Evolutionary conservation across 1,139 yeast species (phyloP).

Genomic region (Protomyces gravidus): DNA sequence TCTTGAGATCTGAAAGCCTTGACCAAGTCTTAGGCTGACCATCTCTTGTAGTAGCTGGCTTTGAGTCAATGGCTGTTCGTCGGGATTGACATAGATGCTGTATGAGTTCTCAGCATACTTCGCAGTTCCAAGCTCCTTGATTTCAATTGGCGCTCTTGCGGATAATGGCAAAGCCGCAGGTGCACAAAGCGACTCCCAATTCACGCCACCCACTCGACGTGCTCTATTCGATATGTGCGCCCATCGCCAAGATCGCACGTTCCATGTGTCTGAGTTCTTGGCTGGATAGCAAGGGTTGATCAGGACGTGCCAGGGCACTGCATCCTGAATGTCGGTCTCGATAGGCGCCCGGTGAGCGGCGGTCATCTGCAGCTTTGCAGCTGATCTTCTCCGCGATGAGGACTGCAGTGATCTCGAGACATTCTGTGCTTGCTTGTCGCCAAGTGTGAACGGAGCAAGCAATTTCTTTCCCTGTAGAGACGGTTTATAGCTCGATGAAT

Average conservation of each 20-base stretch:
- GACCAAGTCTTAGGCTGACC: conserved; percentile 73
- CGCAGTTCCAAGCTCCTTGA: conserved; percentile 51
- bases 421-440: background rate
- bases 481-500: background rate
- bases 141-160: conserved; percentile 69
- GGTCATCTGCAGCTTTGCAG: background rate
- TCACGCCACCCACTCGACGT: conserved; percentile 49
- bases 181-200: conserved; percentile 87
- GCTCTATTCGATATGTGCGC: conserved; percentile 47
- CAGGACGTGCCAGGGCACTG: conserved; percentile 55
- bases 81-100: conserved; percentile 56
- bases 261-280: conserved; percentile 47
- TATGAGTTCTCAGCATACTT: conserved; percentile 53
- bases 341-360: background rate
- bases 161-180: conserved; percentile 90
- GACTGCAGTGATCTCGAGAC: background rate
- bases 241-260: conserved; percentile 66
- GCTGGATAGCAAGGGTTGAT: conserved; percentile 64
- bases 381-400: background rate
- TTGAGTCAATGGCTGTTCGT: conserved; percentile 51
- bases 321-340: conserved; percentile 7
- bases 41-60: conserved; percentile 74
- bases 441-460: background rate
- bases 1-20: conserved; percentile 65
- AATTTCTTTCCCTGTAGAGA: background rate